Percentiles rank a stretch among this genome's conserved stretches.
Evolutionary conservation across 192 early-diverging fungal genomes (phyloP).

Genomic region (Phycomyces nitens): DNA sequence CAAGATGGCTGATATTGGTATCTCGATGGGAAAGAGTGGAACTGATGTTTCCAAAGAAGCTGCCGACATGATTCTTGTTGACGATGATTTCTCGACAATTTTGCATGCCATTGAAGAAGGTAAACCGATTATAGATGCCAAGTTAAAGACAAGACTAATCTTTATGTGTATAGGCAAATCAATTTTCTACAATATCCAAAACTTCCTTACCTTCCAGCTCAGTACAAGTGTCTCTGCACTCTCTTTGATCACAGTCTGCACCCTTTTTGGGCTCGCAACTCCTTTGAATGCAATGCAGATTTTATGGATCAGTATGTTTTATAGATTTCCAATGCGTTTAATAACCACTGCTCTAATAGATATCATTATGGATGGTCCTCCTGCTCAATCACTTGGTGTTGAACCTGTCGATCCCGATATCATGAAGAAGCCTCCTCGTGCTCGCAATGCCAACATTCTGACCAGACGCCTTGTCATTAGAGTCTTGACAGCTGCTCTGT

Average conservation of each 20-base stretch:
- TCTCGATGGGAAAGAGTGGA: constrained; percentile 93
- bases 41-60: constrained; percentile 97
- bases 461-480: constrained; percentile 66
- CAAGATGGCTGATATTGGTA: constrained; percentile 90
- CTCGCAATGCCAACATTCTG: constrained; percentile 76
- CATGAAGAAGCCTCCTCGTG: constrained; percentile 84
- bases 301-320: constrained; percentile 90
- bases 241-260: constrained; percentile 81
- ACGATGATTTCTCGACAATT: constrained; percentile 94
- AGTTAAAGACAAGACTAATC: not conserved
- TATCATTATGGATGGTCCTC: constrained; percentile 97
- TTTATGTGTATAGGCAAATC: constrained; percentile 62
- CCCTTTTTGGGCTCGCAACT: constrained; percentile 80
- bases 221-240: constrained; percentile 92
- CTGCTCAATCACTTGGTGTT: constrained; percentile 95
- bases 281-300: constrained; percentile 99
- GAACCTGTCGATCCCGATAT: constrained; percentile 90
- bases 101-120: constrained; percentile 94
- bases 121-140: constrained; percentile 14
- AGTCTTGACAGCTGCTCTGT: constrained; percentile 72
- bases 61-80: constrained; percentile 94
- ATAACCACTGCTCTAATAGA: constrained; percentile 45
- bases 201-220: constrained; percentile 95
- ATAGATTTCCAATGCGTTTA: constrained; percentile 1
- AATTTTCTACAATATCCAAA: constrained; percentile 98